phyloP scores from a whole-genome alignment of 805 yeast species.

The Candida vaughaniae region DNA sequence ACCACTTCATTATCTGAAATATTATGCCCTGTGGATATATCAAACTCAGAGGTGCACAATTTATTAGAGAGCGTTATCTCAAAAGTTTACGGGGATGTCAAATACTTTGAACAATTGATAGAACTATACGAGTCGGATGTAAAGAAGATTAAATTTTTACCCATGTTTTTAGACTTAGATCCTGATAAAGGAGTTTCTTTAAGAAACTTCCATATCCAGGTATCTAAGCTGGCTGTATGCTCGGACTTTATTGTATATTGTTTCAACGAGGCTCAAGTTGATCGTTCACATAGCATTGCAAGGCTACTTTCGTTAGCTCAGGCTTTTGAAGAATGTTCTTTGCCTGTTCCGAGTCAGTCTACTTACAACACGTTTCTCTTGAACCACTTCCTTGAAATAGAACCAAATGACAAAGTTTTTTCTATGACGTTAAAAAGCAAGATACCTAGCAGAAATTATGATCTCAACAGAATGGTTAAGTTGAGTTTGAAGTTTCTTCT shows the following conservation, averaged over 20 bases:
- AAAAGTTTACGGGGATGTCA: constrained; percentile 21
- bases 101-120: constrained; percentile 12
- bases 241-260: constrained; percentile 80
- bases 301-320: constrained; percentile 41
- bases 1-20: constrained; percentile 55
- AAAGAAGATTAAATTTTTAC: constrained; percentile 42
- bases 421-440: constrained; percentile 6
- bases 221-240: constrained; percentile 70
- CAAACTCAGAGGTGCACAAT: constrained; percentile 31
- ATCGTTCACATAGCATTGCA: constrained; percentile 20
- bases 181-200: constrained; percentile 73
- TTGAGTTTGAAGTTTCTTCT: constrained; percentile 8
- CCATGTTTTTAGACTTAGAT: constrained; percentile 58
- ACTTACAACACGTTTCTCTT: constrained; percentile 14
- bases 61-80: constrained; percentile 17
- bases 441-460: constrained; percentile 9
- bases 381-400: constrained; percentile 3
- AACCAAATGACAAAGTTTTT: neutral
- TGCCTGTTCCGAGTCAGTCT: neutral
- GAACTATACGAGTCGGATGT: constrained; percentile 43
- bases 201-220: constrained; percentile 84
- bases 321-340: constrained; percentile 16
- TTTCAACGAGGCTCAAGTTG: constrained; percentile 30
- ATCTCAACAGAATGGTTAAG: constrained; percentile 12
- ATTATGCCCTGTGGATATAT: constrained; percentile 47